Evolutionary conservation across 306 rosid genomes (phyloP).

Genomic region (Corylus heterophylla): DNA sequence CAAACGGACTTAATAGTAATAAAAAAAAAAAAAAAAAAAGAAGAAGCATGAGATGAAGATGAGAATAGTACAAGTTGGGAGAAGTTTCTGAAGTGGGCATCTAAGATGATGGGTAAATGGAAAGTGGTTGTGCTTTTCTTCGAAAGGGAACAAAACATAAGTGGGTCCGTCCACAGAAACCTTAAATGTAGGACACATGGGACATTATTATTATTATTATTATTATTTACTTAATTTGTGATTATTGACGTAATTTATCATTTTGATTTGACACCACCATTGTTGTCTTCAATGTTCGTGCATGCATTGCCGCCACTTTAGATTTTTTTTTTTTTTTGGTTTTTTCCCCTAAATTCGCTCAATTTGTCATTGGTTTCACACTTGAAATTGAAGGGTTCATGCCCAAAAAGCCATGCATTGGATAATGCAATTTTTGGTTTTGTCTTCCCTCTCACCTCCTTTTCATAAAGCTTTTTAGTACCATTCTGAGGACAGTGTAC

Average conservation of each 20-base stretch:
- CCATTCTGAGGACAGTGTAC: too few relatives aligned
- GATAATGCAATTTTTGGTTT: not conserved
- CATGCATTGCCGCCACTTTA: too few relatives aligned
- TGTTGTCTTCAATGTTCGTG: not conserved
- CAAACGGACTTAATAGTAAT: too few relatives aligned
- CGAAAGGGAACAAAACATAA: conserved; percentile 34
- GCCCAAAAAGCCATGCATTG: not conserved
- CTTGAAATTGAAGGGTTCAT: not conserved
- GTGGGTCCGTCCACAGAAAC: conserved; percentile 39
- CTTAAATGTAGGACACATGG: conserved; percentile 34
- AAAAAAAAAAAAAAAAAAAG: too few relatives aligned
- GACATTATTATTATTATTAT: not conserved
- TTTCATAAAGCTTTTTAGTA: too few relatives aligned
- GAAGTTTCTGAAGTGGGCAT: conserved; percentile 51
- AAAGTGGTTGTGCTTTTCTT: conserved; percentile 53
- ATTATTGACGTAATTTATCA: conserved; percentile 43
- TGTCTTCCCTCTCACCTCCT: too few relatives aligned
- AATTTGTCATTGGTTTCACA: not conserved
- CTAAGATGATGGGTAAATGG: conserved; percentile 51
- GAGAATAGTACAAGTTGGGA: conserved; percentile 43
- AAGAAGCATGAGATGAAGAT: conserved; percentile 33
- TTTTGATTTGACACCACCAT: conserved; percentile 55
- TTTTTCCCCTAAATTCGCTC: too few relatives aligned
- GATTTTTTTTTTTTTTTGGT: too few relatives aligned
- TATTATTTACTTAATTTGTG: conserved; percentile 27